Conservation (phyloP, 2,329 filamentous ascomycete species). For the Ophiostoma quercus region DNA sequence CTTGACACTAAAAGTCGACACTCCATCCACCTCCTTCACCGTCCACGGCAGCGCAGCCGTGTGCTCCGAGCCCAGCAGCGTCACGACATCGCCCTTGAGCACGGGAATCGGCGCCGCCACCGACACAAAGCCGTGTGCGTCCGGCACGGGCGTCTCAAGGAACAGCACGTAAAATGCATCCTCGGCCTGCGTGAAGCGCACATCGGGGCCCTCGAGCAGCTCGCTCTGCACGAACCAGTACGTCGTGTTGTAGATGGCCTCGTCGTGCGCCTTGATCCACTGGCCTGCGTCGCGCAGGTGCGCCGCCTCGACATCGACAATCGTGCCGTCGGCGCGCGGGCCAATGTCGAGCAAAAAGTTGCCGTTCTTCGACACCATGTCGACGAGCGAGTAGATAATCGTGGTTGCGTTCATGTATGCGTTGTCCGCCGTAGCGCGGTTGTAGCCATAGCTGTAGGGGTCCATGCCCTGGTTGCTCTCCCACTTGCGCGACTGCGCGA, state of each 20-base stretch:
- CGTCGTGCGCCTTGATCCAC: conserved; percentile 37
- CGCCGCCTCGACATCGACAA: conserved; percentile 44
- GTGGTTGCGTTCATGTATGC: conserved; percentile 49
- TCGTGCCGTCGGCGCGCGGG: conserved; percentile 50
- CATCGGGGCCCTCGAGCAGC: conserved; percentile 26
- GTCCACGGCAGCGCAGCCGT: conserved; percentile 31
- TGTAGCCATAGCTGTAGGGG: conserved; percentile 55
- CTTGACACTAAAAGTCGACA: background rate
- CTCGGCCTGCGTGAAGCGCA: conserved; percentile 43
- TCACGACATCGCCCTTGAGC: conserved; percentile 40
- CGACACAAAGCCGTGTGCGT: conserved; percentile 32
- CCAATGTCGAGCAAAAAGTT: conserved; percentile 55
- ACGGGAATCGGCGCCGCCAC: conserved; percentile 38
- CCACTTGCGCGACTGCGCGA: conserved; percentile 52
- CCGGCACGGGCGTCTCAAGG: conserved; percentile 31
- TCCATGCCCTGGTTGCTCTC: conserved; percentile 57
- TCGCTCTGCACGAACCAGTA: conserved; percentile 43
- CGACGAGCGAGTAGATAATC: conserved; percentile 45
- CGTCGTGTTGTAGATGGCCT: conserved; percentile 54
- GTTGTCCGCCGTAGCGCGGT: conserved; percentile 46
- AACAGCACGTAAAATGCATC: conserved; percentile 44
- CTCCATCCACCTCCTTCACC: background rate
- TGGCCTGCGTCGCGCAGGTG: conserved; percentile 47
- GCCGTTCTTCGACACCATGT: conserved; percentile 51
- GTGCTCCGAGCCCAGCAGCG: conserved; percentile 34